Base-by-base conservation (phyloP, 768 basidiomycete genomes). In the Sporobolomyces pararoseus region DNA sequence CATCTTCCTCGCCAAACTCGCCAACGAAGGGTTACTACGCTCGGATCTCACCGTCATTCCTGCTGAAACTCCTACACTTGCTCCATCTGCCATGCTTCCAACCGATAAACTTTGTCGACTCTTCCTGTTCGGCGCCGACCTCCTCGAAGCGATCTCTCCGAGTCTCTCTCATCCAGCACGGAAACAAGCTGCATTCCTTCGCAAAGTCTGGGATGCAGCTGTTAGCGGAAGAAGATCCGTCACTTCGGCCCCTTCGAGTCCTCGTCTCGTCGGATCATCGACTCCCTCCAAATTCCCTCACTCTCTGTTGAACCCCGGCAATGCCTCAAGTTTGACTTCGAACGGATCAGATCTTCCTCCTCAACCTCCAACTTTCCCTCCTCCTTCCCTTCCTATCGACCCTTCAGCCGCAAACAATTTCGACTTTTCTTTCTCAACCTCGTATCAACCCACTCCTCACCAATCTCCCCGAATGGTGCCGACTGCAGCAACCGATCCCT, bases 111-210 rank as follows among this genome's bases (percentile, higher is more conserved):
- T 74, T 29, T 70, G 66, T 55, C 69, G 70, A 19, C 66, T 74
- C 16, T 62, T 74, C 66, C 63, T 65, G 16, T 60, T 74, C 46
- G 69, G 69, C 54, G 73, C 73, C 53, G 66, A 70, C 34, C 55
- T 70, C 17, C 73, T 74, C 59, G 66, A 71, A 46, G 65, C 73
- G n/a, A 62, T 74, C 64, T 47, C 73, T 3, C 73, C 73, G 4
- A 68, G 58, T 49, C 47, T 34, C 19, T n/a, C 61, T 19, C 73
- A 74, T 60, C 73, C 73, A 2, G 44, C 66, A 4, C 42, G 53
- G n/a, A 51, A 63, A 14, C 73, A 74, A 31, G 73, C 73, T 1
- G 66, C 66, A 6, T 74, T 66, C 55, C 66, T 74, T 13, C 70
- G 70, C 42, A 61, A 68, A n/a, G 66, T 74, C 19, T 53, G 70